phyloP scores from a whole-genome alignment of 2,329 filamentous ascomycete species.

The Aspergillus sp. region DNA sequence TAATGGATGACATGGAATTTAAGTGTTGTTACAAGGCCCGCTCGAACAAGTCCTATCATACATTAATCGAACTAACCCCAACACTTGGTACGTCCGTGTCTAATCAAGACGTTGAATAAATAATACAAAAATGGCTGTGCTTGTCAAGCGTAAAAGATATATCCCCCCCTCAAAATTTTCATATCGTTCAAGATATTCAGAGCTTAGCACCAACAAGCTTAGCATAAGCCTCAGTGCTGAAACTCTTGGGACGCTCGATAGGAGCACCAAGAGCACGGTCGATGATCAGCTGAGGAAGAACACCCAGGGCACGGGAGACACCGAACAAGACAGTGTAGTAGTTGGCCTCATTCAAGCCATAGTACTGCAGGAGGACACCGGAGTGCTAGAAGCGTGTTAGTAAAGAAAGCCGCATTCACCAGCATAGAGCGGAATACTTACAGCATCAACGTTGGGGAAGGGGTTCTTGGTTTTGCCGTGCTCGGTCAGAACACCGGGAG shows the following conservation, averaged over 20 bases:
- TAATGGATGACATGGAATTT: slow-evolving; percentile 17
- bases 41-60: slow-evolving; percentile 43
- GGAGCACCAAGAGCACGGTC: slow-evolving; percentile 95
- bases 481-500: slow-evolving; percentile 94
- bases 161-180: slow-evolving; percentile 10
- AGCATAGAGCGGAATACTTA: slow-evolving; percentile 31
- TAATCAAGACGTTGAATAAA: slow-evolving; percentile 17
- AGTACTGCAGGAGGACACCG: slow-evolving; percentile 98
- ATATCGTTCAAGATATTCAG: slow-evolving; percentile 54
- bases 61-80: slow-evolving; percentile 34
- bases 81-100: slow-evolving; percentile 32
- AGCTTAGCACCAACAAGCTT: slow-evolving; percentile 89
- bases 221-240: slow-evolving; percentile 95
- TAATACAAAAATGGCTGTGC: slow-evolving; percentile 25
- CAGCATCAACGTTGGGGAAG: slow-evolving; percentile 94
- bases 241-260: slow-evolving; percentile 98
- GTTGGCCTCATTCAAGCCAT: slow-evolving; percentile 96
- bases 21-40: slow-evolving; percentile 40
- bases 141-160: slow-evolving; percentile 19
- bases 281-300: slow-evolving; percentile 98
- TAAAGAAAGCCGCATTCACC: background rate
- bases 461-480: slow-evolving; percentile 99
- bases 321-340: slow-evolving; percentile 99
- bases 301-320: slow-evolving; percentile 96
- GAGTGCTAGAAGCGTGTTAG: slow-evolving; percentile 63